Base-by-base conservation (phyloP, 2,329 filamentous ascomycete genomes). In the Gliomastix tumulicola region DNA sequence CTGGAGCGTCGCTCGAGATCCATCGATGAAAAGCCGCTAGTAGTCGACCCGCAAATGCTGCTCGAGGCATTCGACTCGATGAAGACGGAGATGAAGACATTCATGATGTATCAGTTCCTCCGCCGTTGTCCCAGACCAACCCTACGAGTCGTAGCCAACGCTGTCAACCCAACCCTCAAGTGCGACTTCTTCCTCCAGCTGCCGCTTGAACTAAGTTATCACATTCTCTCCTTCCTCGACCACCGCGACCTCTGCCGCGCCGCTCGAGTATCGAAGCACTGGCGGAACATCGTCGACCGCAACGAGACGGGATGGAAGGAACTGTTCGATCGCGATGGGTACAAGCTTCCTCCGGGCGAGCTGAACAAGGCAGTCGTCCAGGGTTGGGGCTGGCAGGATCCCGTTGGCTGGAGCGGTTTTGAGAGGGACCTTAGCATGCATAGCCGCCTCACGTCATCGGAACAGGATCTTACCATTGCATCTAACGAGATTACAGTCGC, bases 361-460 rank as follows among this genome's bases (percentile, higher is more conserved):
- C 69, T 98, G 18, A 80, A 87, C 45, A 82, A 82, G 48, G 89
- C 92, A 21, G 88, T 97, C 38, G 68, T 71, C 30, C 87, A 97
- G 65, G 92, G 92, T 12, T 98, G 92, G 92, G 92, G 89, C 12
- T 98, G 92, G 88, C 92, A 98, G 56, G 87, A 90, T 53, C 87
- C 89, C 1, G 75, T 79, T 38, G 84, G 84, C 0, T 60, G 71
- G 5, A 76, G 85, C 36, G 87, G 84, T 18, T 87, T 74, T 38
- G 92, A 98, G 58, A 74, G 77, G 40, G 89, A 98, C 54, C 61
- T 96, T 34, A 87, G 85, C 57, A 60, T 69, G 43, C 66, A 69
- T 31, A 70, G 55, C 43, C 68, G 62, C 35, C 57, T 77, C 36
- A 71, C 68, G 5, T 71, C 68, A 5, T 67, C 68, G 6, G 75